Evolutionary conservation across 2,329 filamentous ascomycete species (phyloP), one percentile per base, ranked within the genome.

Genomic region (Arthrobotrys entomopaga): DNA sequence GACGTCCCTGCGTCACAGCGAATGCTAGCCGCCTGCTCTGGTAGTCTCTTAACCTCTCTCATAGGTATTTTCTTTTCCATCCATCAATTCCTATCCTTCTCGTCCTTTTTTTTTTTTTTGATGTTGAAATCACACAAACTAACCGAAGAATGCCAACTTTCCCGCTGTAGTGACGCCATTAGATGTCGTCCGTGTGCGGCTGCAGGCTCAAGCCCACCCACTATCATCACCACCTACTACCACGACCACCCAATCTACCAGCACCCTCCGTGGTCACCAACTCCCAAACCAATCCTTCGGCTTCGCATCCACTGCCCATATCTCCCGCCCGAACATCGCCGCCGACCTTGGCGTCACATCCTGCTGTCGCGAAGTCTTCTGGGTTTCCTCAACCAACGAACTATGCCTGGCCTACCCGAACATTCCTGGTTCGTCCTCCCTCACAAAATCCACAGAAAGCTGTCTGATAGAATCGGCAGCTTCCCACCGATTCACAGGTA

Each of bases 341-440:
- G 81, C 91, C 29, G 92, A 94, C 79, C 87, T 98, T 57, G 95
- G 95, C 74, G 92, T 98, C 64, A 97, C 93, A 15, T 89, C 93
- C 43, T 99, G 95, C 82, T 99, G 95, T 81, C 89, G 95, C 75
- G 94, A 99, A 81, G 94, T 99, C 40, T 99, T 98, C 82, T 99
- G 96, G 85, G 89, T 94, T 76, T 93, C 92, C 77, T 93, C 96
- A 80, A 91, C 90, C 81, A 87, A 89, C 22, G 90, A 92, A 70
- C 88, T 90, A 77, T 97, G 93, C 80, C 84, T 97, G 76, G 90
- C 91, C n/a, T 87, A 87, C 2, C 85, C 87, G 10, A 86, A 86
- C 26, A 83, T 86, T 43, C 38, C 82, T 82, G 3, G 77, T 69
- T 58, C 79, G 67, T 83, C 80, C 63, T 83, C 84, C 53, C 82